Evolutionary conservation across 2,329 filamentous ascomycete species (phyloP).

Genomic region (Colletotrichum eleusines): DNA sequence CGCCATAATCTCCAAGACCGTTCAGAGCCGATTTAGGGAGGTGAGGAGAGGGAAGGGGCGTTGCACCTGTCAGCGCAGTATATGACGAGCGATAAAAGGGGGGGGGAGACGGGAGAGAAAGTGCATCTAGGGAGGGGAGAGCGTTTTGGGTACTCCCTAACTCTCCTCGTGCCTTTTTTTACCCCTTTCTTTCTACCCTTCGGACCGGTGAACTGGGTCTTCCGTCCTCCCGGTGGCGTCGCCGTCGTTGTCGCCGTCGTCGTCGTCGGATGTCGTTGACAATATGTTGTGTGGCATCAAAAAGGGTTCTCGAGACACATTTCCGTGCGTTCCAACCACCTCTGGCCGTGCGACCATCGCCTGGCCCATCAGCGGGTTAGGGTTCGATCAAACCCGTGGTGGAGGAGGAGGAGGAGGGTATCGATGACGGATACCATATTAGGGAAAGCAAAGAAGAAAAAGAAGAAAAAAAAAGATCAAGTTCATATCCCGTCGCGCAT

Average conservation of each 20-base stretch:
- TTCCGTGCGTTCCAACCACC: neutral
- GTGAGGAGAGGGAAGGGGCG: too few relatives aligned
- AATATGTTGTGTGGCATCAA: neutral
- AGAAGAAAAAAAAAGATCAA: neutral
- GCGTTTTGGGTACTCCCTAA: neutral
- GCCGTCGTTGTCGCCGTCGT: neutral
- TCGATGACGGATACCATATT: neutral
- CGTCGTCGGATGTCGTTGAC: neutral
- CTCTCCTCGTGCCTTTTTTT: too few relatives aligned
- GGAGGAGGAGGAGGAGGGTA: neutral
- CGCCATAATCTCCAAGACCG: neutral
- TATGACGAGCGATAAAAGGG: neutral
- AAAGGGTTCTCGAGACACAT: too few relatives aligned
- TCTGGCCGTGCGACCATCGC: neutral
- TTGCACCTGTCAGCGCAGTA: neutral
- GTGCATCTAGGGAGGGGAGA: too few relatives aligned
- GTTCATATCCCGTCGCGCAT: neutral
- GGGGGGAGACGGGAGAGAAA: neutral
- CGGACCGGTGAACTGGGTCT: neutral
- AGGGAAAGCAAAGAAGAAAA: too few relatives aligned
- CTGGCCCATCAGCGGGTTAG: neutral
- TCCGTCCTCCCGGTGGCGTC: too few relatives aligned
- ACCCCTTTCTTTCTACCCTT: neutral
- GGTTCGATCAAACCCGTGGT: neutral
- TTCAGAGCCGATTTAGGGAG: neutral